phyloP scores from a whole-genome alignment of 768 basidiomycete species.

The Leccinellum albellum region DNA sequence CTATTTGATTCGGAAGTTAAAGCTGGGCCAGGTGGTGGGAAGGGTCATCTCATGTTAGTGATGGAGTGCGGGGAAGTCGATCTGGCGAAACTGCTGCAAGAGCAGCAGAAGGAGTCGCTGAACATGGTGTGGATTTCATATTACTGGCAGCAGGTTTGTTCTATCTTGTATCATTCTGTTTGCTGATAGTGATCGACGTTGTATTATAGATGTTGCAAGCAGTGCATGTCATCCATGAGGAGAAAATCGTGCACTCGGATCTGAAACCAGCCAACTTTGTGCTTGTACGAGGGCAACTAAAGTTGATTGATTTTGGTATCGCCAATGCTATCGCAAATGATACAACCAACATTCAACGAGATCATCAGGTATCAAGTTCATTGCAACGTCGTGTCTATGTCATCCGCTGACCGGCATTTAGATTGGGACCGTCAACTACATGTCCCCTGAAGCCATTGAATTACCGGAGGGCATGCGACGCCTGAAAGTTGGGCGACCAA shows the following conservation, averaged over 20 bases:
- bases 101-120: conserved; percentile 78
- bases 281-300: conserved; percentile 88
- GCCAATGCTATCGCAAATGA: conserved; percentile 98
- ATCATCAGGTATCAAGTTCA: conserved; percentile 68
- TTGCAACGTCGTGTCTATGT: neutral
- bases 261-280: conserved; percentile 99
- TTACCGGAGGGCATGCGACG: conserved; percentile 81
- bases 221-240: conserved; percentile 96
- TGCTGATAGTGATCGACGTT: neutral
- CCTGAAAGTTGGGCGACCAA: conserved; percentile 91
- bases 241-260: conserved; percentile 98
- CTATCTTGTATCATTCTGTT: neutral
- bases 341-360: conserved; percentile 96
- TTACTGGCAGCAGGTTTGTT: conserved; percentile 91
- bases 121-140: conserved; percentile 94
- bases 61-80: conserved; percentile 99
- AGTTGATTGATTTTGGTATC: conserved; percentile 99
- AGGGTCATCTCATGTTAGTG: conserved; percentile 75
- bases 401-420: conserved; percentile 29
- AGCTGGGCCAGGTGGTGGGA: conserved; percentile 56
- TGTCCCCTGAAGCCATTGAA: conserved; percentile 97
- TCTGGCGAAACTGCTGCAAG: conserved; percentile 75
- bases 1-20: conserved; percentile 89
- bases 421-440: conserved; percentile 98
- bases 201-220: conserved; percentile 86